These are phyloP conservation scores for Hemerocallis citrina DNA, from an alignment of 106 monocot genomes.

Conservation along the genomic window DNA sequence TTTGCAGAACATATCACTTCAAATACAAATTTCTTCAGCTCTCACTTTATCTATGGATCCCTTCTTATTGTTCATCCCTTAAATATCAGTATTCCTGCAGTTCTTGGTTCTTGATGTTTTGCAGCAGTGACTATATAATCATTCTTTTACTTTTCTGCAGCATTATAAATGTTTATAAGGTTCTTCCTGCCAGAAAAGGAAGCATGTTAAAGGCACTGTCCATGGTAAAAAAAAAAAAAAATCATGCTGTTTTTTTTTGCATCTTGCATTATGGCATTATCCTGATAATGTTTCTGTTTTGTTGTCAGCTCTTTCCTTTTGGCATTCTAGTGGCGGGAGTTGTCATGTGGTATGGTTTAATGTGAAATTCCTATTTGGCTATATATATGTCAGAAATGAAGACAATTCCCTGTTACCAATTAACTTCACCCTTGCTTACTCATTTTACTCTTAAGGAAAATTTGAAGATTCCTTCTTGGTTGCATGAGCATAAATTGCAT, in stretches of 20 bases:
- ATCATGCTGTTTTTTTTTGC: no score
- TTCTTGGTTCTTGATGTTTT: not conserved
- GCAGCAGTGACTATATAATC: not conserved
- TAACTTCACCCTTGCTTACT: not conserved
- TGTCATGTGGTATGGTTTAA: constrained; percentile 54
- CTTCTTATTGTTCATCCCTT: no score
- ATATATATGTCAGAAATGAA: not conserved
- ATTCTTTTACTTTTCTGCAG: constrained; percentile 25
- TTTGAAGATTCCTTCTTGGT: not conserved
- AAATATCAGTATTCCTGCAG: not conserved
- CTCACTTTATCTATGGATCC: no score
- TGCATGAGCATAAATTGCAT: not conserved
- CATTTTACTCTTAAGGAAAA: not conserved
- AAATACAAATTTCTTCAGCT: no score
- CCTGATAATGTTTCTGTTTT: not conserved
- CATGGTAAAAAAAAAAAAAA: constrained; percentile 53
- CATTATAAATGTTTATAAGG: constrained; percentile 66
- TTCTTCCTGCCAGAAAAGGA: constrained; percentile 74
- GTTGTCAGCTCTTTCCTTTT: constrained; percentile 77
- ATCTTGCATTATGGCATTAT: not conserved
- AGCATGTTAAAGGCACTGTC: constrained; percentile 86
- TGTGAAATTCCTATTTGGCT: not conserved
- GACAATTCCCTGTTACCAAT: not conserved
- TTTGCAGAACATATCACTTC: no score
- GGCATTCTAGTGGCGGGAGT: constrained; percentile 61